phyloP scores from a whole-genome alignment of 768 basidiomycete genomes.

The Termitomyces sp. region DNA sequence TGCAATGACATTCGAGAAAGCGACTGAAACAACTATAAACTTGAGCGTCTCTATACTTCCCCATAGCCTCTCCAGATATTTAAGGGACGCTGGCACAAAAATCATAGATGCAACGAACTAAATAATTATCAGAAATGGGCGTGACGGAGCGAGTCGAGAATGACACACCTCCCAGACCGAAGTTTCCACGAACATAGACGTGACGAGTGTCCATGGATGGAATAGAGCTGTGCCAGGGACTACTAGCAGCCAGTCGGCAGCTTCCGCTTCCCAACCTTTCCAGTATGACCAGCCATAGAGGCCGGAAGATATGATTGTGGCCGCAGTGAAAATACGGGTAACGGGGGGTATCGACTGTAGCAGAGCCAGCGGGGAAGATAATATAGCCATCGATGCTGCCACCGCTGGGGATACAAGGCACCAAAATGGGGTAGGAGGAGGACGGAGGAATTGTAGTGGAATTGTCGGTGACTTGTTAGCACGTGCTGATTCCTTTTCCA shows the following conservation, averaged over 20 bases:
- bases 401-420: constrained; percentile 8
- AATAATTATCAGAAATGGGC: constrained; percentile 9
- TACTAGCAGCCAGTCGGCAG: constrained; percentile 69
- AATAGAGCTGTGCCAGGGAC: constrained; percentile 80
- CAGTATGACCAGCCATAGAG: constrained; percentile 67
- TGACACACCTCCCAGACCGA: constrained; percentile 76
- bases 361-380: constrained; percentile 69
- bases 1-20: constrained; percentile 84
- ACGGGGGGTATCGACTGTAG: constrained; percentile 75
- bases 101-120: constrained; percentile 79
- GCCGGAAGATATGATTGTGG: constrained; percentile 56
- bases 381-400: constrained; percentile 59
- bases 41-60: constrained; percentile 82
- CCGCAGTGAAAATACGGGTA: constrained; percentile 68
- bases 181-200: constrained; percentile 84
- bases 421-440: constrained; percentile 15
- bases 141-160: constrained; percentile 1
- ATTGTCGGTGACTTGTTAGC: constrained; percentile 9
- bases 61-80: constrained; percentile 95
- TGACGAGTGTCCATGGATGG: constrained; percentile 94
- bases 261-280: constrained; percentile 38
- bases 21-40: constrained; percentile 79
- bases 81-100: constrained; percentile 76
- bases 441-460: neutral
- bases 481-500: constrained; percentile 24